These are phyloP conservation scores for Termitomyces sp. DNA, from an alignment of 768 basidiomycete species.

Conservation along the genomic window DNA sequence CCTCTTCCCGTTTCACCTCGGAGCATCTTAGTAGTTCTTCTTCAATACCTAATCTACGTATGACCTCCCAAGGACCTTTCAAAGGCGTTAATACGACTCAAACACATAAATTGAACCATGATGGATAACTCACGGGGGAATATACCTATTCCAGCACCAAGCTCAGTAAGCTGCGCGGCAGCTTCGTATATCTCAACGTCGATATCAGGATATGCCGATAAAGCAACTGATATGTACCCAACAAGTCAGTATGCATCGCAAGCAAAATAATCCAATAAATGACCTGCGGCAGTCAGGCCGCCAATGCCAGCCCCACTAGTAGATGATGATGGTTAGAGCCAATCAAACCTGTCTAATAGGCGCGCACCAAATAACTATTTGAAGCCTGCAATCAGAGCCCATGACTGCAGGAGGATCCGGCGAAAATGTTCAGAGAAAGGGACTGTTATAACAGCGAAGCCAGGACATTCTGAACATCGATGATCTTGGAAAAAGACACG, in stretches of 20 bases:
- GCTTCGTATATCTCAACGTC: constrained; percentile 54
- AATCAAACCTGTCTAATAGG: constrained; percentile 7
- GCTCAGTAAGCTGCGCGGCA: constrained; percentile 40
- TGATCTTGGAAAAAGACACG: constrained; percentile 29
- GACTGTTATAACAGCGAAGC: constrained; percentile 13
- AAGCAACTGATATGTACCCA: constrained; percentile 23
- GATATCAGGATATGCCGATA: constrained; percentile 46
- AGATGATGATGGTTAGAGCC: constrained; percentile 10
- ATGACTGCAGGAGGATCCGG: constrained; percentile 13
- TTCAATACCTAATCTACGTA: constrained; percentile 40
- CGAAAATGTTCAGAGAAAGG: constrained; percentile 8
- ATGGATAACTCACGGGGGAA: constrained; percentile 35
- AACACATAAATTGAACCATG: constrained; percentile 4
- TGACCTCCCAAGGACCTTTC: constrained; percentile 43
- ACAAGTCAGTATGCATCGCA: constrained; percentile 5
- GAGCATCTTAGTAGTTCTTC: constrained; percentile 34
- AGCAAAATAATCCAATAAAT: not conserved
- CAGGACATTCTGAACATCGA: constrained; percentile 30
- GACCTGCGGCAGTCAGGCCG: constrained; percentile 39
- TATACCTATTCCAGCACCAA: constrained; percentile 60
- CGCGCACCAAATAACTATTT: constrained; percentile 50
- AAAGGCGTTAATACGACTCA: not conserved
- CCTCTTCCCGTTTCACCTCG: constrained; percentile 31
- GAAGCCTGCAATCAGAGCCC: constrained; percentile 30
- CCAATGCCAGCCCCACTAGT: constrained; percentile 51